These are phyloP conservation scores for Saxispiralis lemnorum DNA, from an alignment of 495 filamentous ascomycete genomes.

Conservation along the genomic window DNA sequence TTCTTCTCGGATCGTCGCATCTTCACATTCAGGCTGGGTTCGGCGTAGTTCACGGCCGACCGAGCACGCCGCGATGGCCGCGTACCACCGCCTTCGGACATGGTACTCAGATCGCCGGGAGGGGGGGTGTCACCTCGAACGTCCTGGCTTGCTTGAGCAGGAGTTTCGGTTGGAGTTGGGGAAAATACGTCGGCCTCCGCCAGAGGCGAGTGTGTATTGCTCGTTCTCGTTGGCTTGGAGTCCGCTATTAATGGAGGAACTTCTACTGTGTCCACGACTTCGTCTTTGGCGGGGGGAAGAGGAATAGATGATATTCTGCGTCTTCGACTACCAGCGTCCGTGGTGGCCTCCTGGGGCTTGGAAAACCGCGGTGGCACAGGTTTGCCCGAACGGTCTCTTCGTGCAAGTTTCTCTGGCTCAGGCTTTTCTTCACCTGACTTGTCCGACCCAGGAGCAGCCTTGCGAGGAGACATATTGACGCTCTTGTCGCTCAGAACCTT, in stretches of 20 bases:
- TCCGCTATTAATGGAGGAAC: too few species aligned
- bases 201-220: neutral
- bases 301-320: slow-evolving; percentile 11
- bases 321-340: slow-evolving; percentile 1
- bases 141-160: slow-evolving; percentile 12
- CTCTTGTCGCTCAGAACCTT: slow-evolving; percentile 22
- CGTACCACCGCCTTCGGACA: slow-evolving; percentile 7
- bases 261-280: slow-evolving; percentile 13
- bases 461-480: slow-evolving; percentile 25
- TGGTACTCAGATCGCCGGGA: slow-evolving; percentile 15
- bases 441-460: slow-evolving; percentile 9
- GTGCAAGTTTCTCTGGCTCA: slow-evolving; percentile 5
- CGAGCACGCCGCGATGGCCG: slow-evolving; percentile 23
- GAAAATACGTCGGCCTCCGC: slow-evolving; percentile 19
- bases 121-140: slow-evolving; percentile 22
- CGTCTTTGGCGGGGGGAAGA: slow-evolving; percentile 7
- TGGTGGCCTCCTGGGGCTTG: neutral
- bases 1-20: slow-evolving; percentile 26
- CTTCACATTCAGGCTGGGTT: slow-evolving; percentile 24
- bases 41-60: slow-evolving; percentile 26
- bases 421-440: slow-evolving; percentile 12
- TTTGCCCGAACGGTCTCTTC: neutral
- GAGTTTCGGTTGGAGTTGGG: slow-evolving; percentile 21
- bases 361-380: neutral
- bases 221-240: neutral